Conservation (phyloP, 2,329 filamentous ascomycete genomes). For the Apiospora kogelbergensis region DNA sequence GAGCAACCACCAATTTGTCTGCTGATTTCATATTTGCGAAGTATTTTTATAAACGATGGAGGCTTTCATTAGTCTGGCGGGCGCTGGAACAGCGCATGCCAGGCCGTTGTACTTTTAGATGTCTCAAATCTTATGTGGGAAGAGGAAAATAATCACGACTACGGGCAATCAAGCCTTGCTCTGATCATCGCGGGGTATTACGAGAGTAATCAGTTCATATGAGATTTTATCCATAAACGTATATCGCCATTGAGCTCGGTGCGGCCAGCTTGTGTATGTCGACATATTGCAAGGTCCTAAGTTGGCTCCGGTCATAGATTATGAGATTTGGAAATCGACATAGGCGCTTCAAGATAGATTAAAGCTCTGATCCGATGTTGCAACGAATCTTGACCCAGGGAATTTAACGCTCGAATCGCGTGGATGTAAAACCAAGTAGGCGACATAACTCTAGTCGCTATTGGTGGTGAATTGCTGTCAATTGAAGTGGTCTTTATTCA, state of each 20-base stretch:
- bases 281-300: not conserved
- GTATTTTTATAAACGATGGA: not conserved
- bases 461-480: not conserved
- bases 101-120: not conserved
- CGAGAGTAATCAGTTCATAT: not conserved
- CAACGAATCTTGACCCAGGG: not conserved
- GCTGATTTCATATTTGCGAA: not conserved
- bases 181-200: not conserved
- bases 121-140: not conserved
- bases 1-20: not conserved
- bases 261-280: not conserved
- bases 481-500: not conserved
- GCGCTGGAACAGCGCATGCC: too few species aligned
- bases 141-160: not conserved
- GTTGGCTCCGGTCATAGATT: not conserved
- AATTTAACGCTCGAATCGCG: not conserved
- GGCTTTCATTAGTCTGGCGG: too few species aligned
- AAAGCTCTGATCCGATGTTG: not conserved
- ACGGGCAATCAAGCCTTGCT: not conserved
- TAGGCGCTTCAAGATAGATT: not conserved
- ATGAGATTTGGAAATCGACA: not conserved
- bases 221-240: too few species aligned
- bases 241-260: not conserved
- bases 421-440: not conserved
- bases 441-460: not conserved